phyloP scores from a whole-genome alignment of 2,329 filamentous ascomycete genomes.

The Juglanconis oblonga region DNA sequence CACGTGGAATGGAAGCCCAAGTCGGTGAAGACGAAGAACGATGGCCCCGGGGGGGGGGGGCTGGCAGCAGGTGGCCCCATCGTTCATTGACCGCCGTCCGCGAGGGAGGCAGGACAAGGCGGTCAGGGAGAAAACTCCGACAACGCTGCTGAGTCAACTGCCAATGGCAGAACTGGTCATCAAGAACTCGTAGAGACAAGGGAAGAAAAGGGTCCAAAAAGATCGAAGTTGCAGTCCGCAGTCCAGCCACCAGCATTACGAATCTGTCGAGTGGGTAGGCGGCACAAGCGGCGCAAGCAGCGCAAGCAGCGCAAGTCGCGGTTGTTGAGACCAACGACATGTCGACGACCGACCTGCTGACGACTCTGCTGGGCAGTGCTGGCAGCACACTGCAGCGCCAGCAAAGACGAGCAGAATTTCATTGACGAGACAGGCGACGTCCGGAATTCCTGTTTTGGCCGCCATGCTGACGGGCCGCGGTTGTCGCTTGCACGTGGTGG shows the following conservation, averaged over 20 bases:
- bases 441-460: conserved; percentile 6
- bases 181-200: background rate
- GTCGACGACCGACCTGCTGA: background rate
- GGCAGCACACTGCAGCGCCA: conserved; percentile 8
- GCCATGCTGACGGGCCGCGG: conserved; percentile 2
- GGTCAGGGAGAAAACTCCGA: conserved; percentile 7
- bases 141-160: conserved; percentile 9
- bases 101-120: background rate
- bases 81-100: conserved; percentile 17
- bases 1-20: conserved; percentile 16
- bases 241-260: conserved; percentile 17
- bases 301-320: conserved; percentile 6
- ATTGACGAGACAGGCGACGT: conserved; percentile 13
- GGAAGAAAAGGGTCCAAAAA: background rate
- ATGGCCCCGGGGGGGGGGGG: conserved; percentile 2
- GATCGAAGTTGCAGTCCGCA: conserved; percentile 1
- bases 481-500: background rate
- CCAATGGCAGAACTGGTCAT: conserved; percentile 5
- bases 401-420: conserved; percentile 11
- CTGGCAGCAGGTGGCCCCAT: conserved; percentile 12
- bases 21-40: conserved; percentile 16
- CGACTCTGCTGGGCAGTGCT: conserved; percentile 1
- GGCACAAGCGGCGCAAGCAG: conserved; percentile 1
- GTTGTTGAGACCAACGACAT: background rate
- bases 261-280: background rate